These are phyloP conservation scores for Cyberlindnera maclurae DNA, from an alignment of 805 yeast genomes.

Conservation along the genomic window DNA sequence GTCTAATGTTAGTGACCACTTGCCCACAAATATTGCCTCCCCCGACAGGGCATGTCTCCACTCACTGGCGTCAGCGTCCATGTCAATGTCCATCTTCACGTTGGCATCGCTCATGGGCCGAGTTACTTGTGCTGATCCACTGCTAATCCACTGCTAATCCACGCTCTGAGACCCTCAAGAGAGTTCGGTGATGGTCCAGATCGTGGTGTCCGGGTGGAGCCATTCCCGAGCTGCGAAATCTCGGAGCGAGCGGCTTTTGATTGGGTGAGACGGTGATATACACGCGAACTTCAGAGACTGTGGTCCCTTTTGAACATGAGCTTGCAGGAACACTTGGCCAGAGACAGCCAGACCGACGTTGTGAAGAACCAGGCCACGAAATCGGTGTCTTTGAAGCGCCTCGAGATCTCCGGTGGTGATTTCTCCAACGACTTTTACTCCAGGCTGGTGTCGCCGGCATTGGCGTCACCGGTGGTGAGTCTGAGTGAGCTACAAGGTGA, in stretches of 20 bases:
- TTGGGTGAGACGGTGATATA: neutral
- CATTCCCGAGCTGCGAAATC: too few species aligned
- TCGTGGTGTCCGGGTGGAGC: too few species aligned
- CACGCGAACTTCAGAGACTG: neutral
- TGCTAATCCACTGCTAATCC: too few species aligned
- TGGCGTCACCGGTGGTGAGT: slow-evolving; percentile 25
- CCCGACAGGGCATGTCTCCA: too few species aligned
- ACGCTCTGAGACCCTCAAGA: too few species aligned
- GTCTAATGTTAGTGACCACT: neutral
- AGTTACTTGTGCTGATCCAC: too few species aligned
- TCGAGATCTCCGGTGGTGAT: slow-evolving; percentile 20
- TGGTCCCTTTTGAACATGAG: neutral
- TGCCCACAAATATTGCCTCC: too few species aligned
- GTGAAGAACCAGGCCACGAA: slow-evolving; percentile 15
- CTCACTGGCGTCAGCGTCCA: too few species aligned
- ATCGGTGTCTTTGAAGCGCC: slow-evolving; percentile 14
- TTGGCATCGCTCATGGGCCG: too few species aligned
- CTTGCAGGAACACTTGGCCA: neutral
- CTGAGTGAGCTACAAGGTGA: slow-evolving; percentile 33
- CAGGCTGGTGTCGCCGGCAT: slow-evolving; percentile 38
- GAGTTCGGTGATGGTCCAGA: too few species aligned
- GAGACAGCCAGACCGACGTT: slow-evolving; percentile 4
- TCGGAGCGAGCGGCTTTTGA: neutral
- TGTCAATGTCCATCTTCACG: too few species aligned
- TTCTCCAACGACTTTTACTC: slow-evolving; percentile 39